Evolutionary conservation across 257 asterid species (phyloP).

Genomic region (Verbena officinalis): DNA sequence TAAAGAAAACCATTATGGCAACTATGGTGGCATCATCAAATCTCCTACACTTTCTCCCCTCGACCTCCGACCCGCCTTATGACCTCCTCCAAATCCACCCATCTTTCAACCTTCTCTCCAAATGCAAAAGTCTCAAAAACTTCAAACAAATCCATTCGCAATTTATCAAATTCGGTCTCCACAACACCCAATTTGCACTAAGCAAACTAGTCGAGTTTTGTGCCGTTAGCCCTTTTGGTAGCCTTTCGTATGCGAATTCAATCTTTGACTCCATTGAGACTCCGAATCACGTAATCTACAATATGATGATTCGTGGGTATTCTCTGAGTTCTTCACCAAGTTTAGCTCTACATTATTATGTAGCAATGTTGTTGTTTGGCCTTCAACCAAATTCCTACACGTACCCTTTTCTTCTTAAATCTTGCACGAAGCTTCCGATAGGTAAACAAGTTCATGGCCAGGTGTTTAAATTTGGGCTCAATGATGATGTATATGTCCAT

Average conservation of each 20-base stretch:
- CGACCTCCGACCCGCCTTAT: conserved; percentile 47
- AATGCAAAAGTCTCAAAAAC: conserved; percentile 34
- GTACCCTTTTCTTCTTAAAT: conserved; percentile 50
- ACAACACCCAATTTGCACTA: conserved; percentile 48
- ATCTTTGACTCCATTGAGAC: conserved; percentile 41
- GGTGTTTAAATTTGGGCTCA: conserved; percentile 44
- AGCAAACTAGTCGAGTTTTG: conserved; percentile 52
- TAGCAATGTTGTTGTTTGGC: conserved; percentile 39
- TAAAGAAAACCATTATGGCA: no score
- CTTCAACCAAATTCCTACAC: conserved; percentile 50
- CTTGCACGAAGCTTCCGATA: conserved; percentile 34
- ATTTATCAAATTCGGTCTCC: conserved; percentile 53
- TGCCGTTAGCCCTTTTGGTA: conserved; percentile 46
- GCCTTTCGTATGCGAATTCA: conserved; percentile 43
- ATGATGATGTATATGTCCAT: conserved; percentile 42
- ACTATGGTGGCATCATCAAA: conserved; percentile 28
- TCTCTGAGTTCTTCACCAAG: conserved; percentile 37
- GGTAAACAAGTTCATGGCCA: conserved; percentile 53
- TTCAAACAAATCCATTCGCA: conserved; percentile 46
- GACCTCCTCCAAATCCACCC: conserved; percentile 40
- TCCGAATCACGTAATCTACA: conserved; percentile 47
- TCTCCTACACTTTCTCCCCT: conserved; percentile 45
- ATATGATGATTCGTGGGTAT: conserved; percentile 52
- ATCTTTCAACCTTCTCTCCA: conserved; percentile 38
- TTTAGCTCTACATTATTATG: conserved; percentile 36